phyloP scores from a whole-genome alignment of 306 rosid genomes.

The Crotalaria pallida region DNA sequence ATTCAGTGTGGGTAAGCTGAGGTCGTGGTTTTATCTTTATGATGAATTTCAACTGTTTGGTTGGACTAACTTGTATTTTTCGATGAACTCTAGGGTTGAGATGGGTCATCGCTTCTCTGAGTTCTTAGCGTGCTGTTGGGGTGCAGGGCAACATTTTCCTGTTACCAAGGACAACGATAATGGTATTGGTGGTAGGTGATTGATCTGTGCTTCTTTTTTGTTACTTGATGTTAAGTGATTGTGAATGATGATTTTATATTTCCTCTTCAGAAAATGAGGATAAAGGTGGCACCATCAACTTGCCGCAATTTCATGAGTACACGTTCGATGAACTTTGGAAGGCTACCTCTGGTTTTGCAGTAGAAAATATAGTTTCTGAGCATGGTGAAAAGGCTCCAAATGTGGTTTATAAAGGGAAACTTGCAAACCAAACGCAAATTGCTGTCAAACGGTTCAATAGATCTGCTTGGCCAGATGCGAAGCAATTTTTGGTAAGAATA shows the following conservation, averaged over 20 bases:
- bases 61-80: conserved; percentile 18
- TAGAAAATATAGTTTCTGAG: conserved; percentile 91
- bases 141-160: conserved; percentile 34
- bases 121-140: conserved; percentile 50
- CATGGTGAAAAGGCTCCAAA: conserved; percentile 98
- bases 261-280: conserved; percentile 58
- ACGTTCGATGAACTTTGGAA: conserved; percentile 71
- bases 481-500: conserved; percentile 71
- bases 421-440: conserved; percentile 74
- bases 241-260: conserved; percentile 17
- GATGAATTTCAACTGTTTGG: conserved; percentile 15
- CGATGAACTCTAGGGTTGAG: conserved; percentile 32
- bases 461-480: conserved; percentile 94
- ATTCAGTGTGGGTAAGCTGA: conserved; percentile 10
- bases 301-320: conserved; percentile 64
- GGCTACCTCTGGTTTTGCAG: conserved; percentile 86
- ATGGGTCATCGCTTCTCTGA: conserved; percentile 85
- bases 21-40: conserved; percentile 16
- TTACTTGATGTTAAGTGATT: conserved; percentile 2
- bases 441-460: conserved; percentile 91
- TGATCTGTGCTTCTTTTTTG: conserved; percentile 7
- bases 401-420: conserved; percentile 90
- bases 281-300: conserved; percentile 39
- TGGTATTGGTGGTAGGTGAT: conserved; percentile 71
- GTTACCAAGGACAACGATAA: conserved; percentile 38